Base-by-base conservation (phyloP, 495 filamentous ascomycete genomes). In the Penicillium longicatenatum region DNA sequence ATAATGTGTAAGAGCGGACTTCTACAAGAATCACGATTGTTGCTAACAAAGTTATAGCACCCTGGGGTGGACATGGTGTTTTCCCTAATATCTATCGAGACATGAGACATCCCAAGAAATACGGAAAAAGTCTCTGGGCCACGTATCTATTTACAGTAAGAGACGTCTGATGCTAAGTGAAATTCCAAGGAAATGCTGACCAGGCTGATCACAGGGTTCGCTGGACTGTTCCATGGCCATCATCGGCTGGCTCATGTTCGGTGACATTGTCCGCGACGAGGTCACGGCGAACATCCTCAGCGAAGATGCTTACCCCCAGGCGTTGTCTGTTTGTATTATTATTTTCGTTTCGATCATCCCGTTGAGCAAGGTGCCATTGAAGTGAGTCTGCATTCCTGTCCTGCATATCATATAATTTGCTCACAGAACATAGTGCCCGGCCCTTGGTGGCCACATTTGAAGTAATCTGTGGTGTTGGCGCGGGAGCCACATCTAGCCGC, bases 21-120 rank as follows among this genome's bases (percentile, higher is more conserved):
- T 12, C 11, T 10, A 20, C 37, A 21, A 11, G n/a, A 10, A 30
- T 29, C 21, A 17, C 19, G 26, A 17, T 14, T 14, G 21, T n/a
- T 22, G 31, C 63, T 68, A 22, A 62, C 26, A 7, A 9, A 11
- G 29, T 49, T 11, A 54, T 43, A 84, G 81, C 92, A 22, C 92
- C 93, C 1, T 98, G 92, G 92, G 94, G 94, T 61, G 94, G 94
- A 8, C 94, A 98, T 68, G 83, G 85, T 52, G 94, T 98, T 26
- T 97, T 98, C 67, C 94, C 94, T 2, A 96, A 96, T 65, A 97
- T 98, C 65, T 98, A 97, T 70, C 84, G 92, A 50, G 94, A 98
- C 74, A 98, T 98, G 94, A 82, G 94, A 59, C 94, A 98, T 70
- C 92, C 94, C 0, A 80, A 89, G 45, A 94, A 91, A 66, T 98